Evolutionary conservation across 192 early-diverging fungal species (phyloP).

Genomic region (Diversispora epigaea): DNA sequence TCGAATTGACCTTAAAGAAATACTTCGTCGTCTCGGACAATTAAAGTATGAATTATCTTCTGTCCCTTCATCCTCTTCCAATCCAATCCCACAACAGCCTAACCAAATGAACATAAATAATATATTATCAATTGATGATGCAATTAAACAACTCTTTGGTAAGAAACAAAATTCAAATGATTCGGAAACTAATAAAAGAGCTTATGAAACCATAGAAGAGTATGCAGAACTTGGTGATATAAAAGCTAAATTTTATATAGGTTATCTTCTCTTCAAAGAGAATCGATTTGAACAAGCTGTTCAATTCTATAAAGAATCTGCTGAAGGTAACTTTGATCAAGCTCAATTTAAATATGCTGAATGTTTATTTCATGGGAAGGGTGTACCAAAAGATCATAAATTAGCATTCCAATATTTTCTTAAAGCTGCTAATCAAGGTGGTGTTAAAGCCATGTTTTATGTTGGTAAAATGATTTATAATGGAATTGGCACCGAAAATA

Average conservation of each 20-base stretch:
- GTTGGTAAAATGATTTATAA: constrained; percentile 5
- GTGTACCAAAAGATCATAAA: background rate
- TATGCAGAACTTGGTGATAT: background rate
- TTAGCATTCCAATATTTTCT: background rate
- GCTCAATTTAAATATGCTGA: background rate
- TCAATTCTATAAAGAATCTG: background rate
- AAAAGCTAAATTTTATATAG: background rate
- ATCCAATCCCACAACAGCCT: no score
- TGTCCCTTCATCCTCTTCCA: no score
- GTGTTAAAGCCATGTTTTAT: background rate
- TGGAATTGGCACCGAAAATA: background rate
- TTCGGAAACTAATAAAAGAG: background rate
- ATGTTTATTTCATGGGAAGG: background rate
- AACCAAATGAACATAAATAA: no score
- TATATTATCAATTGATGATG: background rate
- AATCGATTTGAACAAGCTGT: background rate
- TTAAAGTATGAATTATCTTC: no score
- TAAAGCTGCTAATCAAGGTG: background rate
- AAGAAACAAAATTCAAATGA: background rate
- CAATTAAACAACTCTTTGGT: constrained; percentile 13
- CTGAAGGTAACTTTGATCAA: background rate
- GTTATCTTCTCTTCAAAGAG: background rate
- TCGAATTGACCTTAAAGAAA: no score
- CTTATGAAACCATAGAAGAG: background rate
- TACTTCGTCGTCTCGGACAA: no score